A percentile compares a stretch with the other conserved stretches of the same genome.
These are phyloP conservation scores for Yarrowia sp. DNA, from an alignment of 805 yeast species.

Conservation along the genomic window DNA sequence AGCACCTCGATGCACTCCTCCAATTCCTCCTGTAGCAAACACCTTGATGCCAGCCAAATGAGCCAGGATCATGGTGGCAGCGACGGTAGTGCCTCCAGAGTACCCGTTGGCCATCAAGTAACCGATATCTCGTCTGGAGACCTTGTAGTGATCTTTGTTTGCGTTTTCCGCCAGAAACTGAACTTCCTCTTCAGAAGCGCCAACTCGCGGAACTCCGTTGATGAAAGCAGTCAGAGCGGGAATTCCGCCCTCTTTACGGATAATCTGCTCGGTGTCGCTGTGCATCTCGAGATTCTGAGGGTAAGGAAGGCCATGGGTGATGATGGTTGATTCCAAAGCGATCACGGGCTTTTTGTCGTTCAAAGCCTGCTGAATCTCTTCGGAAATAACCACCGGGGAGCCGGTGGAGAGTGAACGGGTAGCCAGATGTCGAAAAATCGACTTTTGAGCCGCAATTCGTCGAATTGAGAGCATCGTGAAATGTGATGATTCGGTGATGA, in stretches of 20 bases:
- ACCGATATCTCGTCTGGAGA: constrained; percentile 82
- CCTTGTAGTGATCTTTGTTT: constrained; percentile 55
- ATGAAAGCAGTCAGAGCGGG: constrained; percentile 89
- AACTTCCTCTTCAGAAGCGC: constrained; percentile 60
- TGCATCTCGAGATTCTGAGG: constrained; percentile 83
- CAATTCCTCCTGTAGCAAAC: constrained; percentile 92
- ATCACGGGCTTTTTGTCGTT: constrained; percentile 48
- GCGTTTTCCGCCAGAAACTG: constrained; percentile 56
- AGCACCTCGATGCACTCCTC: constrained; percentile 87
- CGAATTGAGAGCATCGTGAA: constrained; percentile 5
- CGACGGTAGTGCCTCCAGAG: constrained; percentile 90
- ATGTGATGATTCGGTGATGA: no score
- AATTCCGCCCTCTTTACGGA: constrained; percentile 68
- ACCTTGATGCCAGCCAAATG: constrained; percentile 77
- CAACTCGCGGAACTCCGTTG: constrained; percentile 74
- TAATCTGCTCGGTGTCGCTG: constrained; percentile 62
- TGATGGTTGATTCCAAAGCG: constrained; percentile 62
- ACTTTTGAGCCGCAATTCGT: constrained; percentile 10
- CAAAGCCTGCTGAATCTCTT: constrained; percentile 70
- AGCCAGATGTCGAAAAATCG: background rate
- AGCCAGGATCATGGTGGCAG: constrained; percentile 86
- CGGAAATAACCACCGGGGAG: constrained; percentile 43
- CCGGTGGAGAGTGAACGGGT: background rate
- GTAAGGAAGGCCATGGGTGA: constrained; percentile 87
- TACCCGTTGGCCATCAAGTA: constrained; percentile 65